These are phyloP conservation scores for Psilocybe cubensis DNA, from an alignment of 768 basidiomycete species.

Conservation along the genomic window DNA sequence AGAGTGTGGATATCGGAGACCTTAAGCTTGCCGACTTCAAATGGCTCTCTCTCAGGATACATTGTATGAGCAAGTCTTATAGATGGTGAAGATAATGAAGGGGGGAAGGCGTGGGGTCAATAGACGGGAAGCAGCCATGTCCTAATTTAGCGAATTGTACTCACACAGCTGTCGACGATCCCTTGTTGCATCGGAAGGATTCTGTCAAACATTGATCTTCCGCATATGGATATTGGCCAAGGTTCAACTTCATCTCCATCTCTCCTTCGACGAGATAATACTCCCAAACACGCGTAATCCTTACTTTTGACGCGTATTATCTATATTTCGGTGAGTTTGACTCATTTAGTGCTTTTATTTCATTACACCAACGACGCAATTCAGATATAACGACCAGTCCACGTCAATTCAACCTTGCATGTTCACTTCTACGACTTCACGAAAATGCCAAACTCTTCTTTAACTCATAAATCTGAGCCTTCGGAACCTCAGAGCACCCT, in stretches of 20 bases:
- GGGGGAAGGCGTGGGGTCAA: background rate
- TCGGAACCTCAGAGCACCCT: constrained; percentile 35
- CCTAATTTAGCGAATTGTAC: constrained; percentile 14
- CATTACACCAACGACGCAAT: background rate
- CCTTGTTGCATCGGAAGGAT: constrained; percentile 6
- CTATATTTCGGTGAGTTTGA: background rate
- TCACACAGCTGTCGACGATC: constrained; percentile 8
- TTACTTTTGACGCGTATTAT: constrained; percentile 20
- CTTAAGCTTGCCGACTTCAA: constrained; percentile 64
- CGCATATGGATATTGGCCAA: constrained; percentile 14
- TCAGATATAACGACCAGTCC: constrained; percentile 13
- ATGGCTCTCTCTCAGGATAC: constrained; percentile 75
- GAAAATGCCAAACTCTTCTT: constrained; percentile 57
- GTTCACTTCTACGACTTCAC: constrained; percentile 1
- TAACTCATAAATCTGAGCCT: constrained; percentile 46
- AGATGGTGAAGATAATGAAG: background rate
- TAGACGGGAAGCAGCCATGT: background rate
- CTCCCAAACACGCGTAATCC: constrained; percentile 15
- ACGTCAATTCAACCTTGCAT: constrained; percentile 13
- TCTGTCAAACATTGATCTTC: constrained; percentile 14
- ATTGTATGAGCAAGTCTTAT: constrained; percentile 29
- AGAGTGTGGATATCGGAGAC: constrained; percentile 78
- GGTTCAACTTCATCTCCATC: constrained; percentile 15
- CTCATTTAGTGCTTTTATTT: background rate
- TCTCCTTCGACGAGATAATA: constrained; percentile 5